Evolutionary conservation across 2,329 filamentous ascomycete species (phyloP), one percentile per base, ranked within the genome.

Genomic region (Phoma sp.): DNA sequence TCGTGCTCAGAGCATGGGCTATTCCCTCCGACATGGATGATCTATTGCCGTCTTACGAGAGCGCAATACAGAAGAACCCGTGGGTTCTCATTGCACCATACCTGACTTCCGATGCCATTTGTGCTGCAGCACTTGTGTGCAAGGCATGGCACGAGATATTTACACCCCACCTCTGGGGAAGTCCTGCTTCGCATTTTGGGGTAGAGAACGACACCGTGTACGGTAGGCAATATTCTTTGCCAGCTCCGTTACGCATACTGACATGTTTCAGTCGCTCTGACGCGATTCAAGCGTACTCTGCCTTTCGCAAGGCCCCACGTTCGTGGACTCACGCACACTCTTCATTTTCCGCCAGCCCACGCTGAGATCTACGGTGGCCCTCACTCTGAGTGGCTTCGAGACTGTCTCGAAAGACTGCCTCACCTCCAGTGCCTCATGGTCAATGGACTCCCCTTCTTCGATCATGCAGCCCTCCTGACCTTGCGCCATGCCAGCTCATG

Each of bases 141-240:
- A 79, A 74, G 48, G 74, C 76, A 75, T 86, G 84, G 83, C 82
- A 86, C 62, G 64, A 72, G 25, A 79, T 82, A n/a, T 86, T 86
- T 60, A 78, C 80, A 47, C 83, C 83, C 2, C 80, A 82, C 58
- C 76, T 87, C 1, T 87, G 85, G 85, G 84, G 84, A 13, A 82
- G 83, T 62, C 85, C 85, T 18, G 83, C 84, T 0, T 85, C 83
- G 7, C 84, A 87, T 68, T 87, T 87, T 65, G 83, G 82, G 27
- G 77, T 78, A 2, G 79, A 86, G 46, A 83, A 86, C 63, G 84
- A 86, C 64, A 81, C n/a, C n/a, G n/a, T n/a, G n/a, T n/a, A n/a
- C n/a, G n/a, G n/a, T n/a, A n/a, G n/a, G n/a, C n/a, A n/a, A n/a
- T n/a, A n/a, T n/a, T n/a, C n/a, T n/a, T n/a, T n/a, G n/a, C n/a